Evolutionary conservation across 257 asterid genomes (phyloP).

Genomic region (Striga asiatica): DNA sequence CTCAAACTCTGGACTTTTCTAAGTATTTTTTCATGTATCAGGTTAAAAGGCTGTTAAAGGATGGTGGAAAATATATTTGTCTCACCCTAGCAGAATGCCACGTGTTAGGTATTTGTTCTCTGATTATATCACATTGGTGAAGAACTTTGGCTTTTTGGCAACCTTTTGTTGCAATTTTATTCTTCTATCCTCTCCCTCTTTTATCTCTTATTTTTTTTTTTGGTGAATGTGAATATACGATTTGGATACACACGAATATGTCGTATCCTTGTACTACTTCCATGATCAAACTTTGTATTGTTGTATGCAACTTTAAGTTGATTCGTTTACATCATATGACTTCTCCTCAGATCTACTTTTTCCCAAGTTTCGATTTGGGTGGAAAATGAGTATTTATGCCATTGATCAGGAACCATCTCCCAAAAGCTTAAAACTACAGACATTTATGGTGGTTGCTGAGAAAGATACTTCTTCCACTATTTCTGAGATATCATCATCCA

Average conservation of each 20-base stretch:
- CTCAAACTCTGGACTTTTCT: conserved; percentile 11
- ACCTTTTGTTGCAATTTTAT: not conserved
- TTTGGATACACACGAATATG: not conserved
- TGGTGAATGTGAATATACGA: not conserved
- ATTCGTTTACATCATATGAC: conserved; percentile 3
- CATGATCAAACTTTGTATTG: conserved; percentile 1
- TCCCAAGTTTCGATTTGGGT: conserved; percentile 76
- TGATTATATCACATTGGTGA: not conserved
- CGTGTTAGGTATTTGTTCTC: conserved; percentile 38
- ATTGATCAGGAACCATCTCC: conserved; percentile 42
- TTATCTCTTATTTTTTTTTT: not conserved
- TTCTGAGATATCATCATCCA: conserved; percentile 39
- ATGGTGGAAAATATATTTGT: conserved; percentile 74
- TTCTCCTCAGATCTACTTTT: conserved; percentile 56
- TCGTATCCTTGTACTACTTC: not conserved
- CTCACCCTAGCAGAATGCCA: conserved; percentile 87
- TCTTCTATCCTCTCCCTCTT: not conserved
- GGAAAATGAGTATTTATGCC: conserved; percentile 67
- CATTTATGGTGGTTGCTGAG: conserved; percentile 76
- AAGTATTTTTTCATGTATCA: conserved; percentile 20
- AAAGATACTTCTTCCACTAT: conserved; percentile 37
- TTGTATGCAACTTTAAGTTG: conserved; percentile 12
- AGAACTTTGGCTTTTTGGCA: not conserved
- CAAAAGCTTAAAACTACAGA: conserved; percentile 42
- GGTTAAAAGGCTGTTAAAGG: conserved; percentile 75